phyloP scores from a whole-genome alignment of 495 filamentous ascomycete genomes.

The Penicillium coffeae region DNA sequence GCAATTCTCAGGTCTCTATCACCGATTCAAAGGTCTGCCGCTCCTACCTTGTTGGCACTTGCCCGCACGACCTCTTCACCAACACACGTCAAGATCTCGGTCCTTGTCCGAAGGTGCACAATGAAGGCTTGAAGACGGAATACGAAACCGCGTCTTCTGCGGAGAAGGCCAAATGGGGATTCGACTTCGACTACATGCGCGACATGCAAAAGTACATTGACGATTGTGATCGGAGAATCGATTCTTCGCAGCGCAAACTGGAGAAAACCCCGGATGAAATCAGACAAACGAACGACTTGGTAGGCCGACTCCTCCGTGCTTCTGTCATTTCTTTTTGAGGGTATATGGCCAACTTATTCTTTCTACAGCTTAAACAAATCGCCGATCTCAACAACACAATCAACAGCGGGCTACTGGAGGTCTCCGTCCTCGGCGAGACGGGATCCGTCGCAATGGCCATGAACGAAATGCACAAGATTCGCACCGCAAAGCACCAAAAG shows the following conservation, averaged over 20 bases:
- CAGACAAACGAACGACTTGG: constrained; percentile 84
- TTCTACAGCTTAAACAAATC: constrained; percentile 71
- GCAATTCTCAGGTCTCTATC: constrained; percentile 74
- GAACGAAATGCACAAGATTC: constrained; percentile 80
- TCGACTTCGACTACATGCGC: constrained; percentile 93
- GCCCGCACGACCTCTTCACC: constrained; percentile 98
- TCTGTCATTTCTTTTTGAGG: background rate
- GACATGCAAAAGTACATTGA: constrained; percentile 95
- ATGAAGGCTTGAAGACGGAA: constrained; percentile 79
- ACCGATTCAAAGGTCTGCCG: constrained; percentile 94
- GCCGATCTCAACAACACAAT: constrained; percentile 75
- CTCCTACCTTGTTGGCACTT: constrained; percentile 89
- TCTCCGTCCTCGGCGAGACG: constrained; percentile 78
- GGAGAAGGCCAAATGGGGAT: constrained; percentile 75
- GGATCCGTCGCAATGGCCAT: constrained; percentile 76
- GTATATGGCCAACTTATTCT: background rate
- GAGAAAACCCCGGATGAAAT: constrained; percentile 99
- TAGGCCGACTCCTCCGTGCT: constrained; percentile 24
- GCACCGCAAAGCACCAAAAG: constrained; percentile 75
- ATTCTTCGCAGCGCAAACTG: constrained; percentile 79
- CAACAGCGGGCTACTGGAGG: constrained; percentile 77
- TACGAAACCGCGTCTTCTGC: constrained; percentile 66
- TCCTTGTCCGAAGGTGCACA: constrained; percentile 85
- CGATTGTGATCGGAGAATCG: constrained; percentile 93
- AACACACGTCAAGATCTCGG: constrained; percentile 99